Conservation (phyloP, 2,329 filamentous ascomycete species). For the Clonostachys byssicola region DNA sequence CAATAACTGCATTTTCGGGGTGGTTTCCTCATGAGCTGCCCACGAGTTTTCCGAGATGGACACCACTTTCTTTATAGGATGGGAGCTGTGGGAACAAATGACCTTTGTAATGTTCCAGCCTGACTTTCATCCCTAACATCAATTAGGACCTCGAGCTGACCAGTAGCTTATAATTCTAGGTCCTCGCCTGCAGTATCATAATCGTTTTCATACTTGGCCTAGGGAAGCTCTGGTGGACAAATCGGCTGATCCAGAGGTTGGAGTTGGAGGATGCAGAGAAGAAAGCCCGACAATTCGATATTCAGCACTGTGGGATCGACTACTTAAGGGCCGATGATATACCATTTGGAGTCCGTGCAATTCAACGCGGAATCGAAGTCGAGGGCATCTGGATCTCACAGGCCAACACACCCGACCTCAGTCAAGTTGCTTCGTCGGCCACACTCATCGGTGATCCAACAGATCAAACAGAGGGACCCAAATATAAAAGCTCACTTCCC, state of each 20-base stretch:
- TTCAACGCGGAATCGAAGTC: slow-evolving; percentile 78
- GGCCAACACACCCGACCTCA: slow-evolving; percentile 31
- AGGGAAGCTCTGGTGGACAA: slow-evolving; percentile 61
- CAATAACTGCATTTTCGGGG: too few relatives aligned
- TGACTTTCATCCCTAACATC: neutral
- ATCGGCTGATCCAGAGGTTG: slow-evolving; percentile 50
- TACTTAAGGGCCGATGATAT: slow-evolving; percentile 48
- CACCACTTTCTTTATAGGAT: slow-evolving; percentile 57
- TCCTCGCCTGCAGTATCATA: slow-evolving; percentile 67
- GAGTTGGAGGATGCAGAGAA: slow-evolving; percentile 65
- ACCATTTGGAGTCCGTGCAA: slow-evolving; percentile 81
- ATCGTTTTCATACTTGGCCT: slow-evolving; percentile 66
- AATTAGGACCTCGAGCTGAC: neutral
- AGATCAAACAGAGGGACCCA: too few relatives aligned
- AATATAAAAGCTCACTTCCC: too few relatives aligned
- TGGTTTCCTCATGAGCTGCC: too few relatives aligned
- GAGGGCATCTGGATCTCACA: slow-evolving; percentile 78
- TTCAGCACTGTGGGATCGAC: slow-evolving; percentile 49
- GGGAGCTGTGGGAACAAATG: slow-evolving; percentile 87
- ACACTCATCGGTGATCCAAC: slow-evolving; percentile 11
- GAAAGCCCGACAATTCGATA: slow-evolving; percentile 44
- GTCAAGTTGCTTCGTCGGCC: slow-evolving; percentile 12
- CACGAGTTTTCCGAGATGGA: neutral
- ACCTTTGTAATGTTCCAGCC: slow-evolving; percentile 61
- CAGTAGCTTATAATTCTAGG: slow-evolving; percentile 35